phyloP scores from a whole-genome alignment of 2,329 filamentous ascomycete genomes.

The Myriangium duriaei region DNA sequence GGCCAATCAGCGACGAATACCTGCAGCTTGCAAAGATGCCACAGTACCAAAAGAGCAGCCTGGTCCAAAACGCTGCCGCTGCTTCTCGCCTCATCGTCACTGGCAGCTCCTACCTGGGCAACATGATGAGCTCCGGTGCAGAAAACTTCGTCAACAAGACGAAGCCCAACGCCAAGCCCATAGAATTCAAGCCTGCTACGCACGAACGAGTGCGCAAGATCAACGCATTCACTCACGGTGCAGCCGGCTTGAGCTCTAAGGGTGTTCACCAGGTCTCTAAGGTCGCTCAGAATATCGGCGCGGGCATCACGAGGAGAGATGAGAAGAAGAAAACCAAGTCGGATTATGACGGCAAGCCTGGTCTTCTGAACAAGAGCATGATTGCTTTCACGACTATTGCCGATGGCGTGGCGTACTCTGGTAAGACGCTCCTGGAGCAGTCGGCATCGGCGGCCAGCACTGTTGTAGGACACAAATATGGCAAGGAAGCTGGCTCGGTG shows the following conservation, averaged over 20 bases:
- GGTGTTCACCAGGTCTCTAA: conserved; percentile 75
- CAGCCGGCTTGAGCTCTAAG: conserved; percentile 68
- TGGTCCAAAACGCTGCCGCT: conserved; percentile 76
- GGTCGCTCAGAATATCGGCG: conserved; percentile 82
- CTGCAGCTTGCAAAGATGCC: conserved; percentile 71
- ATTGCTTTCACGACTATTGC: conserved; percentile 94
- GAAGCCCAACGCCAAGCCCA: conserved; percentile 63
- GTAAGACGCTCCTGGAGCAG: conserved; percentile 61
- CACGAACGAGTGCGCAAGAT: conserved; percentile 79
- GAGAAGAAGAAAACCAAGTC: conserved; percentile 50
- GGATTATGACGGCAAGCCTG: conserved; percentile 63
- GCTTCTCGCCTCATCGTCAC: conserved; percentile 90
- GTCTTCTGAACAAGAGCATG: conserved; percentile 85
- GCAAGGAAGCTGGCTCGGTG: conserved; percentile 68
- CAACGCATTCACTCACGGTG: conserved; percentile 69
- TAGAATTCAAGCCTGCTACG: conserved; percentile 77
- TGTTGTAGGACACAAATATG: conserved; percentile 82
- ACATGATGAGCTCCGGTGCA: conserved; percentile 63
- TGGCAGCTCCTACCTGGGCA: conserved; percentile 66
- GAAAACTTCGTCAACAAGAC: conserved; percentile 70
- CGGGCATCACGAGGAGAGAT: conserved; percentile 54
- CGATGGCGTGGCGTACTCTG: conserved; percentile 83
- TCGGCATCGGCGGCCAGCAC: conserved; percentile 69
- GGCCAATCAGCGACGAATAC: conserved; percentile 57
- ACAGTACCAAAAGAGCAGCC: conserved; percentile 74